These are phyloP conservation scores for Eremothecium cymbalariae DNA, from an alignment of 1,139 yeast species.

Conservation along the genomic window DNA sequence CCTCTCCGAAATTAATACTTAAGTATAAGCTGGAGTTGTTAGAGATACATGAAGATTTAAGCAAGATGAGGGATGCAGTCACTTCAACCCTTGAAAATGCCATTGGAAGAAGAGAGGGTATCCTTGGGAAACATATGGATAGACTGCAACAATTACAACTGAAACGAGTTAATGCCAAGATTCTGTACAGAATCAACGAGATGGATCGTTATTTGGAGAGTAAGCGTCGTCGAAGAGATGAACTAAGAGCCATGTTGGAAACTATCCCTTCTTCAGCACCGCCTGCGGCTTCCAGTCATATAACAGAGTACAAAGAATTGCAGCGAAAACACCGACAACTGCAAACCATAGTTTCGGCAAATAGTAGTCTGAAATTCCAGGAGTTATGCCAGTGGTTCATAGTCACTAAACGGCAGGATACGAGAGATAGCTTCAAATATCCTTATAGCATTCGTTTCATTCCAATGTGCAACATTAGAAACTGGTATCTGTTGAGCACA, in stretches of 20 bases:
- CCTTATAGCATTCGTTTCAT: conserved; percentile 23
- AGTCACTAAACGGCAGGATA: conserved; percentile 11
- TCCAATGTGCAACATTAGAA: conserved; percentile 23
- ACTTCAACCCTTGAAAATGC: conserved; percentile 17
- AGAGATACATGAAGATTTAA: conserved; percentile 14
- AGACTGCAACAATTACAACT: conserved; percentile 18
- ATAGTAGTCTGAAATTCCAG: conserved; percentile 11
- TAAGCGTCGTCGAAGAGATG: conserved; percentile 12
- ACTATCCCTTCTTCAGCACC: background rate
- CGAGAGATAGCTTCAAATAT: conserved; percentile 16
- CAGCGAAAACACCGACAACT: conserved; percentile 12
- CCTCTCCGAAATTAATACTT: conserved; percentile 22
- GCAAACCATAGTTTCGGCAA: conserved; percentile 11
- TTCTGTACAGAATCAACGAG: conserved; percentile 14
- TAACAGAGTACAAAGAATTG: conserved; percentile 6
- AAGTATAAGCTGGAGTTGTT: conserved; percentile 17
- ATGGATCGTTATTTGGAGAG: conserved; percentile 11
- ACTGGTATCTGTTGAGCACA: conserved; percentile 16
- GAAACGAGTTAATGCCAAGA: conserved; percentile 15
- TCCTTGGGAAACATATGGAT: conserved; percentile 16
- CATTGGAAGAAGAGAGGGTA: conserved; percentile 12
- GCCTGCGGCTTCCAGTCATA: background rate
- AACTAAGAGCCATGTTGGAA: conserved; percentile 6
- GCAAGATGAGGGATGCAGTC: conserved; percentile 14
- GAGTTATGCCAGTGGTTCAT: conserved; percentile 20